Conservation (phyloP, 1,284 basidiomycete genomes). For the Coriolopsis trogii region DNA sequence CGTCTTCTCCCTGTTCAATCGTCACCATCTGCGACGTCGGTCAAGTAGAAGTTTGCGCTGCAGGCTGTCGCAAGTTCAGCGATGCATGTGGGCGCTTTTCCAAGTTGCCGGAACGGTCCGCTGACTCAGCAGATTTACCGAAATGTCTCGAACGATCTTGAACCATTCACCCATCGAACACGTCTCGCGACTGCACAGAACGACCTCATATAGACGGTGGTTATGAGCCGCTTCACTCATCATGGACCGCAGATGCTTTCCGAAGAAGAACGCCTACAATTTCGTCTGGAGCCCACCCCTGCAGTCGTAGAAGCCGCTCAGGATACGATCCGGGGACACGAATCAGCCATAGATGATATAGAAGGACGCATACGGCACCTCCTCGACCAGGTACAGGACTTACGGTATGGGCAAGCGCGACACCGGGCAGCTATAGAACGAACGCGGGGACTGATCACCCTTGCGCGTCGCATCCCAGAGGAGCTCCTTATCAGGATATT, state of each 20-base stretch:
- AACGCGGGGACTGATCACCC: conserved; percentile 52
- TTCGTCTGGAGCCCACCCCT: conserved; percentile 30
- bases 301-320: conserved; percentile 35
- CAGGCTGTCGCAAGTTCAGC: too few species aligned
- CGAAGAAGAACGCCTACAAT: conserved; percentile 14
- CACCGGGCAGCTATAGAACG: conserved; percentile 46
- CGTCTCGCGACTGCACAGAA: not conserved
- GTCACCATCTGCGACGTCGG: too few species aligned
- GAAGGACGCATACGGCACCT: conserved; percentile 48
- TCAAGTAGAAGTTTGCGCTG: too few species aligned
- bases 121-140: not conserved
- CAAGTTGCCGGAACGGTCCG: too few species aligned
- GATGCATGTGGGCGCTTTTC: too few species aligned
- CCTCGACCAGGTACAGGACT: conserved; percentile 41
- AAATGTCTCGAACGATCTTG: not conserved
- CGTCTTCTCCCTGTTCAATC: too few species aligned
- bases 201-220: not conserved
- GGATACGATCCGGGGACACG: conserved; percentile 42
- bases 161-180: too few species aligned
- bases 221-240: not conserved
- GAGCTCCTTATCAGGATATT: conserved; percentile 62
- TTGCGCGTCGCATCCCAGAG: conserved; percentile 55
- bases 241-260: not conserved
- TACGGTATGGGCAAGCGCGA: conserved; percentile 45
- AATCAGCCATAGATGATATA: conserved; percentile 42